Conservation (phyloP, 345 rosid genomes). For the Eucalyptus pauciflora region DNA sequence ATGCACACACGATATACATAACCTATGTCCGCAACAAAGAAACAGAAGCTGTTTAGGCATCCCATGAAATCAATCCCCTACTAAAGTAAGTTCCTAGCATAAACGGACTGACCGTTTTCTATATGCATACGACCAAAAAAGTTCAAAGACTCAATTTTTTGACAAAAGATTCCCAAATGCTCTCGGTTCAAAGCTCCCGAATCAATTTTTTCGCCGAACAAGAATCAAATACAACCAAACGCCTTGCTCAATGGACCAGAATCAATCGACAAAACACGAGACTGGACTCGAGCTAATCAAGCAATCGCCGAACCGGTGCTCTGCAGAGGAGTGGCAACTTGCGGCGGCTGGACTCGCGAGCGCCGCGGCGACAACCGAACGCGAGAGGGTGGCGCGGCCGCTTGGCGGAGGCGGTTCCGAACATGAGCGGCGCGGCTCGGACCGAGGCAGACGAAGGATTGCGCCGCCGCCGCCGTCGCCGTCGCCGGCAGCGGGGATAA, state of each 20-base stretch:
- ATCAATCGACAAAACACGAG: neutral
- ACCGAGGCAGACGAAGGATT: neutral
- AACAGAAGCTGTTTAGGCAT: neutral
- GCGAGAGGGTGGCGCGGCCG: neutral
- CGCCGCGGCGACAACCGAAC: neutral
- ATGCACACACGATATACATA: neutral
- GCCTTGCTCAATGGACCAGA: rapidly evolving
- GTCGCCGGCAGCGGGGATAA: neutral
- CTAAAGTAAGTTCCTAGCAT: neutral
- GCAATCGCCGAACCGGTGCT: neutral
- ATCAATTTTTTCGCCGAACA: neutral
- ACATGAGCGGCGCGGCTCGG: neutral
- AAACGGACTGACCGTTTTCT: neutral
- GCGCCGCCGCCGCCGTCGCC: neutral
- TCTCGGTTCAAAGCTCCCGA: neutral
- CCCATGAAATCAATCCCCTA: neutral
- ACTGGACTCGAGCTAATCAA: neutral
- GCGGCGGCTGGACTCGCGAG: neutral
- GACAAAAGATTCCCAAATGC: neutral
- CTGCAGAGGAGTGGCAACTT: neutral
- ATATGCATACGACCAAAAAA: neutral
- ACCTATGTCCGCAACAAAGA: neutral
- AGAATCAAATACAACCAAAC: neutral
- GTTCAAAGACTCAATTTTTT: neutral
- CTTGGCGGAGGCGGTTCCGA: neutral